phyloP scores from a whole-genome alignment of 148 eudicot species.

The Polygonum aviculare region DNA sequence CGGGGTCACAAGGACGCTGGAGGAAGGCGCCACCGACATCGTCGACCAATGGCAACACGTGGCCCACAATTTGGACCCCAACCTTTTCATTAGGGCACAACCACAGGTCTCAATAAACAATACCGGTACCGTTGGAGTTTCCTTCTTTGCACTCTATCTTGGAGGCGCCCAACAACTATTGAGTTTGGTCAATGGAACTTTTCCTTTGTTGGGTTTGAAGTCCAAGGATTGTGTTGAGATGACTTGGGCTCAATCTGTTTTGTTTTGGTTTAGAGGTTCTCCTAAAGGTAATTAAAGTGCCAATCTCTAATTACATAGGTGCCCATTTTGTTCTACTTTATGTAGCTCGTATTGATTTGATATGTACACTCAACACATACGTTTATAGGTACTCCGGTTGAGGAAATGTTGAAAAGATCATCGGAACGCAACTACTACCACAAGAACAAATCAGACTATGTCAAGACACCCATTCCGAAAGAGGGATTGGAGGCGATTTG shows the following conservation, averaged over 20 bases:
- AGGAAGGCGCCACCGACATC: conserved; percentile 21
- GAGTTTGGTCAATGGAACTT: not conserved
- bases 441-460: conserved; percentile 31
- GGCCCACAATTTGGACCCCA: conserved; percentile 10
- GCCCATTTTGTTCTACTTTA: too few relatives aligned
- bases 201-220: conserved; percentile 24
- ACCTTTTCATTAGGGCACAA: conserved; percentile 24
- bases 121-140: conserved; percentile 14
- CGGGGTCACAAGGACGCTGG: conserved; percentile 14
- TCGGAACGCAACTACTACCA: not conserved
- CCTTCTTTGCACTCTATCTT: conserved; percentile 20
- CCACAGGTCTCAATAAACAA: not conserved
- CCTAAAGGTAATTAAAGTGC: not conserved
- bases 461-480: conserved; percentile 21
- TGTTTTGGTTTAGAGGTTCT: conserved; percentile 7
- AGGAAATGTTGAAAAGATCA: conserved; percentile 8
- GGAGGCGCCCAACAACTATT: conserved; percentile 15
- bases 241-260: conserved; percentile 26
- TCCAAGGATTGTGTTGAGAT: conserved; percentile 21
- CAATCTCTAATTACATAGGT: too few relatives aligned
- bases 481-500: conserved; percentile 21
- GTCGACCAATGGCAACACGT: conserved; percentile 26
- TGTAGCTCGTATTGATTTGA: too few relatives aligned
- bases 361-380: too few relatives aligned
- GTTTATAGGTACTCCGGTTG: not conserved